Percentiles rank a stretch among this genome's conserved stretches.
Evolutionary conservation across 2,329 filamentous ascomycete genomes (phyloP).

Genomic region (Emmonsiellopsis sp.): DNA sequence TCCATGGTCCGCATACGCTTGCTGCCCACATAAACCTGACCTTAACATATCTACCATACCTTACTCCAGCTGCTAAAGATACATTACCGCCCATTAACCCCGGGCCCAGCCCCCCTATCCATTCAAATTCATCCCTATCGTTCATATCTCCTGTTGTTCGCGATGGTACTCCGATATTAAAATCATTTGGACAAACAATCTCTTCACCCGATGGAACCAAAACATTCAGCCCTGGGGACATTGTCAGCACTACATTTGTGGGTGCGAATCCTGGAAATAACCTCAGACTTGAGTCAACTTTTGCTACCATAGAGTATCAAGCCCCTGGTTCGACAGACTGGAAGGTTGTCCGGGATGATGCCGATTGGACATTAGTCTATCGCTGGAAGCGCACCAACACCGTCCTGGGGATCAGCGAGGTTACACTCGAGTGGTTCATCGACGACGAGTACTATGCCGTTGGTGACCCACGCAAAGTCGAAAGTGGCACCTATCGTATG

Average conservation of each 20-base stretch:
- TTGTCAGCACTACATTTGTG: constrained; percentile 61
- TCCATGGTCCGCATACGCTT: constrained; percentile 74
- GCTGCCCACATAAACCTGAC: constrained; percentile 83
- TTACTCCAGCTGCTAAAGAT: constrained; percentile 38
- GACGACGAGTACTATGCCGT: constrained; percentile 43
- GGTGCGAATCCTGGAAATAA: constrained; percentile 89
- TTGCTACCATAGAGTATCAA: constrained; percentile 62
- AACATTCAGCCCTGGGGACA: constrained; percentile 51
- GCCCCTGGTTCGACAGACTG: constrained; percentile 42
- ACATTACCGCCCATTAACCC: constrained; percentile 34
- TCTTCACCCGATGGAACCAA: constrained; percentile 42
- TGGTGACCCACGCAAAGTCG: constrained; percentile 23
- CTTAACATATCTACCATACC: constrained; percentile 58
- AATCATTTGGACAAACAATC: constrained; percentile 60
- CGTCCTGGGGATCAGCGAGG: constrained; percentile 65
- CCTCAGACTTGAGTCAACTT: constrained; percentile 67
- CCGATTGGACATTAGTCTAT: constrained; percentile 76
- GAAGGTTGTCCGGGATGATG: constrained; percentile 59
- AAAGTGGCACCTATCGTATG: constrained; percentile 61
- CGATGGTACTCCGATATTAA: constrained; percentile 58
- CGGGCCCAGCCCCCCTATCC: constrained; percentile 65
- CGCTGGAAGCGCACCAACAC: constrained; percentile 65
- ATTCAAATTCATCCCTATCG: constrained; percentile 62
- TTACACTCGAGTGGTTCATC: constrained; percentile 71
- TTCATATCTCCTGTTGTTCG: constrained; percentile 74